Evolutionary conservation across 306 rosid genomes (phyloP).

Genomic region (Ziziphus jujuba): DNA sequence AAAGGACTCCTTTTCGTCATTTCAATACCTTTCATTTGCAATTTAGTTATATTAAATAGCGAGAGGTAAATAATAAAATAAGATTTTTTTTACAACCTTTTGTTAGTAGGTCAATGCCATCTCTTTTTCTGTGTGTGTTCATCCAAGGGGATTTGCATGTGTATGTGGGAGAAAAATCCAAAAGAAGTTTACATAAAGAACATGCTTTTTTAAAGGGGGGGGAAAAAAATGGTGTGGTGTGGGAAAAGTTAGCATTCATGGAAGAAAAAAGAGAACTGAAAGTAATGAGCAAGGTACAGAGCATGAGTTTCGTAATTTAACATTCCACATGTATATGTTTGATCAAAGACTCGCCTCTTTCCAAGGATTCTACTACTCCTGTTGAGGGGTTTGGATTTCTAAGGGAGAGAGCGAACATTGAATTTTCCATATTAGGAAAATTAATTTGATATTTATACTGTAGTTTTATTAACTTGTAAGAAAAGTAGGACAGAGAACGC

Average conservation of each 20-base stretch:
- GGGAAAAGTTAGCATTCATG: conserved; percentile 19
- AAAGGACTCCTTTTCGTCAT: background rate
- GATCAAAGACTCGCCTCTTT: conserved; percentile 5
- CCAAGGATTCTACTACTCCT: background rate
- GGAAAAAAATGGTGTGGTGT: background rate
- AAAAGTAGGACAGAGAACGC: background rate
- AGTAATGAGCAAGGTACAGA: background rate
- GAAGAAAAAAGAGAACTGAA: background rate
- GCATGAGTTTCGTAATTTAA: conserved; percentile 2
- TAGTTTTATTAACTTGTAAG: background rate
- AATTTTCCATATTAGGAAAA: background rate
- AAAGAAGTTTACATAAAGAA: conserved; percentile 15
- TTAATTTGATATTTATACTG: background rate
- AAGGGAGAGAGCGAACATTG: background rate
- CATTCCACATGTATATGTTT: conserved; percentile 23
- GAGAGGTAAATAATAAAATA: background rate
- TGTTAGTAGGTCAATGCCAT: conserved; percentile 16
- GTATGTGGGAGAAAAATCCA: conserved; percentile 19
- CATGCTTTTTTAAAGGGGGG: conserved; percentile 13
- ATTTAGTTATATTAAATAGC: background rate
- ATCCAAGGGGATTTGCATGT: conserved; percentile 18
- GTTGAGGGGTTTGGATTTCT: background rate
- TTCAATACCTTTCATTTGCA: background rate
- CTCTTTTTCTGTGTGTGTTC: background rate
- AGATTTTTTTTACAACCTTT: background rate